phyloP scores from a whole-genome alignment of 768 basidiomycete genomes.

The Panus rudis region DNA sequence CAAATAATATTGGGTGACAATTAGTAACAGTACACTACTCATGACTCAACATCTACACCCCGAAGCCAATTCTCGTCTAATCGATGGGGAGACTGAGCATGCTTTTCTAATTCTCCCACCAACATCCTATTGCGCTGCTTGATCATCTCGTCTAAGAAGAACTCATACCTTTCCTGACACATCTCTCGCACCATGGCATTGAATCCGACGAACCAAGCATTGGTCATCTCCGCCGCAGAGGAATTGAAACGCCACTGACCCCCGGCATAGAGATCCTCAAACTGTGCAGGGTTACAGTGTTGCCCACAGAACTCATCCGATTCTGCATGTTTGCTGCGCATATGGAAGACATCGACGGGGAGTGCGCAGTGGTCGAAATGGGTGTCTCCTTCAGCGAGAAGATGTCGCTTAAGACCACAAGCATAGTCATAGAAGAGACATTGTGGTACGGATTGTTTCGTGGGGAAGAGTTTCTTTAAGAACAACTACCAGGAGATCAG shows the following conservation, averaged over 20 bases:
- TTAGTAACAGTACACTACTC: too few relatives aligned
- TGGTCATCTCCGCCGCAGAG: constrained; percentile 28
- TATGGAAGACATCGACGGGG: constrained; percentile 30
- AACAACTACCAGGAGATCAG: constrained; percentile 2
- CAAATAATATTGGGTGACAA: too few relatives aligned
- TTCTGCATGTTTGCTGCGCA: constrained; percentile 27
- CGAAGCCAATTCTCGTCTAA: too few relatives aligned
- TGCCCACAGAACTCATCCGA: constrained; percentile 16
- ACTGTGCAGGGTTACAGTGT: constrained; percentile 25
- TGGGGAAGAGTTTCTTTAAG: constrained; percentile 7
- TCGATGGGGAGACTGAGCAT: too few relatives aligned
- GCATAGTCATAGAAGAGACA: constrained; percentile 23
- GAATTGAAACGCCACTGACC: constrained; percentile 30
- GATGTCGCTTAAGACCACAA: constrained; percentile 13
- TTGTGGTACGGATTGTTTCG: constrained; percentile 11
- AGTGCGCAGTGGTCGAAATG: constrained; percentile 18
- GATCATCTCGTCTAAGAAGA: constrained; percentile 26
- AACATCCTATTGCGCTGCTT: constrained; percentile 11
- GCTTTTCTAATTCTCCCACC: background rate
- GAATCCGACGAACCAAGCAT: constrained; percentile 33
- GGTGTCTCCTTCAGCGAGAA: constrained; percentile 14
- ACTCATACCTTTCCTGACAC: constrained; percentile 15
- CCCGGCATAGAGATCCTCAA: constrained; percentile 21
- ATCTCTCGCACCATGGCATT: constrained; percentile 28
- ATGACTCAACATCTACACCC: too few relatives aligned